Evolutionary conservation across 495 filamentous ascomycete species (phyloP).

Genomic region (Penicillium herquei): DNA sequence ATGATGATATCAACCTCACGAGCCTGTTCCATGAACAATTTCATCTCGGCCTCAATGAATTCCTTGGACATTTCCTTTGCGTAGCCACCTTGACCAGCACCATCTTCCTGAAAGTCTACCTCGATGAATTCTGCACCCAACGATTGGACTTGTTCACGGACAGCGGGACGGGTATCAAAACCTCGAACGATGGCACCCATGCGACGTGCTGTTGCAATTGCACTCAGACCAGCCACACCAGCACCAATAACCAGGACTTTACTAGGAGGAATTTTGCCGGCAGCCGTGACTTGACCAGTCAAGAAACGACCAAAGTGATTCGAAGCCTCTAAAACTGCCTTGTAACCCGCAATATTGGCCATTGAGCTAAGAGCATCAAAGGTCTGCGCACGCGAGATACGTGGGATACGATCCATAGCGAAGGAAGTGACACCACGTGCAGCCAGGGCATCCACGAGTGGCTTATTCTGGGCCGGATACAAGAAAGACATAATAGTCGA

Average conservation of each 20-base stretch:
- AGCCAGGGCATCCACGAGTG: constrained; percentile 65
- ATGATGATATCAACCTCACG: constrained; percentile 84
- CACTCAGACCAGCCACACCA: constrained; percentile 77
- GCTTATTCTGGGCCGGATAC: constrained; percentile 69
- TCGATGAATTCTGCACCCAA: constrained; percentile 82
- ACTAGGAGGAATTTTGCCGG: constrained; percentile 77
- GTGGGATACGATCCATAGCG: constrained; percentile 82
- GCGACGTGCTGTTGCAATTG: constrained; percentile 74
- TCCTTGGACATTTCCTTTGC: constrained; percentile 87
- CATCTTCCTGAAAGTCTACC: constrained; percentile 80
- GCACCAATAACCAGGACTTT: constrained; percentile 83
- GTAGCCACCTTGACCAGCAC: constrained; percentile 76
- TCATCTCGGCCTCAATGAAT: constrained; percentile 86
- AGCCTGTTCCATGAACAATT: constrained; percentile 77
- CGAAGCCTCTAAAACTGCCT: constrained; percentile 77
- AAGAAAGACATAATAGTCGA: constrained; percentile 72
- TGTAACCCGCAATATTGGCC: constrained; percentile 88
- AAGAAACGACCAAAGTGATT: constrained; percentile 80
- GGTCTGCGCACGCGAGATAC: constrained; percentile 76
- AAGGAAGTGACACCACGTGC: constrained; percentile 63
- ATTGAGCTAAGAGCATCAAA: constrained; percentile 77
- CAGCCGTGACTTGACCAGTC: constrained; percentile 80
- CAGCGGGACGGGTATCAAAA: constrained; percentile 76
- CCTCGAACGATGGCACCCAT: constrained; percentile 82
- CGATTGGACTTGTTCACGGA: constrained; percentile 80